phyloP scores from a whole-genome alignment of 805 yeast species.

The Candida boidinii region DNA sequence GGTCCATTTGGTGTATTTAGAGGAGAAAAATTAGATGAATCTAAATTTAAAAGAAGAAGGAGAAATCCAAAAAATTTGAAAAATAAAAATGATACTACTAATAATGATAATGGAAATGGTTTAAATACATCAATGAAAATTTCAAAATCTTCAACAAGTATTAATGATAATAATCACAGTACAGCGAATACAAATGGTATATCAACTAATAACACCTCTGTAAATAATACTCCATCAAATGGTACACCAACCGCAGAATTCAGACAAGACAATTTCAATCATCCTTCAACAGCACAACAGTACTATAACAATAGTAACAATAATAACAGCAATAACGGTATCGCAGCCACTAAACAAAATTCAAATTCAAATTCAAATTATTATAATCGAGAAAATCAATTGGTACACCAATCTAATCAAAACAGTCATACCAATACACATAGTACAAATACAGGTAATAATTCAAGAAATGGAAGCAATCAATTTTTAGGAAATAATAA shows the following conservation, averaged over 20 bases:
- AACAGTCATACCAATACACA: too few species aligned
- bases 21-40: slow-evolving; percentile 24
- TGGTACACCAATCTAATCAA: too few species aligned
- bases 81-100: background rate
- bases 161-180: too few species aligned
- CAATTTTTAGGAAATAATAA: too few species aligned
- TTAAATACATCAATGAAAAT: background rate
- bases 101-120: background rate
- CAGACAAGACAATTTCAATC: slow-evolving; percentile 1
- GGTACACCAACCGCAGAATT: background rate
- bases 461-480: too few species aligned
- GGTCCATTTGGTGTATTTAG: slow-evolving; percentile 86
- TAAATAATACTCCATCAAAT: too few species aligned
- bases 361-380: too few species aligned
- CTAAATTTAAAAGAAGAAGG: slow-evolving; percentile 10
- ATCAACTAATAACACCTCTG: too few species aligned
- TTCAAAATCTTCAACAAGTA: slow-evolving; percentile 1
- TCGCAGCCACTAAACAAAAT: too few species aligned
- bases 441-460: too few species aligned
- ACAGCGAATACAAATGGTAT: too few species aligned
- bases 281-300: background rate
- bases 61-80: slow-evolving; percentile 4
- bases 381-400: too few species aligned
- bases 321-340: slow-evolving; percentile 1
- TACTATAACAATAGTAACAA: slow-evolving; percentile 1